phyloP scores from a whole-genome alignment of 208 protist species.

The Acanthamoeba lenticulata region DNA sequence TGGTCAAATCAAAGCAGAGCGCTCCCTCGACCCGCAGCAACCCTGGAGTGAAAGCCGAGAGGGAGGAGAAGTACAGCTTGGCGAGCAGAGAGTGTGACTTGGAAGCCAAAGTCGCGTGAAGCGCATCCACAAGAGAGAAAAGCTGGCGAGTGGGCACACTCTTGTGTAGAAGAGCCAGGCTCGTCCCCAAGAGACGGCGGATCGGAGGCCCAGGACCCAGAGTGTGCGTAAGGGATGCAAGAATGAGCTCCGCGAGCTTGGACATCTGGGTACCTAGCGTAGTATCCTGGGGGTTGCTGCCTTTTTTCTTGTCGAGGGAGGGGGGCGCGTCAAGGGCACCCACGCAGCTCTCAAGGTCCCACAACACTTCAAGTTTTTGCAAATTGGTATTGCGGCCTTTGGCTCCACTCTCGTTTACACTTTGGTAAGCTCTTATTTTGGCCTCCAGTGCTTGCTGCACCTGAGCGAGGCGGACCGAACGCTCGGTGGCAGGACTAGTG shows the following conservation, averaged over 20 bases:
- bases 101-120: not conserved
- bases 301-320: not conserved
- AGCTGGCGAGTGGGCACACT: not conserved
- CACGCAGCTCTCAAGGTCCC: not conserved
- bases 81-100: not conserved
- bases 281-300: not conserved
- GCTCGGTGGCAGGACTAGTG: no score
- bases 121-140: not conserved
- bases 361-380: not conserved
- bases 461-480: no score
- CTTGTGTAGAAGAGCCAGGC: not conserved
- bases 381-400: not conserved
- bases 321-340: not conserved
- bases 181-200: not conserved
- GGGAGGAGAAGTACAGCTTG: not conserved
- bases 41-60: not conserved
- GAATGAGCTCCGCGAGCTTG: not conserved
- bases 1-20: not conserved
- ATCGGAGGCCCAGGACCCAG: not conserved
- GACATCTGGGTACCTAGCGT: not conserved
- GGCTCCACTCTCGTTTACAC: not conserved
- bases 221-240: not conserved
- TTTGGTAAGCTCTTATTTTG: not conserved
- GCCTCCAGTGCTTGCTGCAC: not conserved
- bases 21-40: not conserved